Evolutionary conservation across 2,329 filamentous ascomycete species (phyloP), one percentile per base, ranked within the genome.

Genomic region (Aspergillus sp.): DNA sequence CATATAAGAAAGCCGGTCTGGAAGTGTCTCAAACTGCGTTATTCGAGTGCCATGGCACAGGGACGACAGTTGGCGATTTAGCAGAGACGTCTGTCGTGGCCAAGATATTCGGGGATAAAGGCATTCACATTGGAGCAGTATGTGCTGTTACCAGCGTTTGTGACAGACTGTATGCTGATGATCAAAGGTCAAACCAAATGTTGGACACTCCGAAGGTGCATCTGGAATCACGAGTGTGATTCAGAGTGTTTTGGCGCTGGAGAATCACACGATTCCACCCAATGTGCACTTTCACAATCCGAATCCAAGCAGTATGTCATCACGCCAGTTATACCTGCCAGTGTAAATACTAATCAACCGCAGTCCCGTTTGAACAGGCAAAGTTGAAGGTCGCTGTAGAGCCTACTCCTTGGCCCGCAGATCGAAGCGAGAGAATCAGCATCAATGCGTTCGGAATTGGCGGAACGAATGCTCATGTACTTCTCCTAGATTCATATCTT

Each of bases 381-480:
- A 30, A 33, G 7, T 13, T 52, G 3, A 33, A 51, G 2, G 55
- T 58, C 1, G 52, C 56, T 6, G 6, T 46, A 7, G 41, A 49
- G 7, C 44, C 48, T 1, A 52, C 40, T 11, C 49, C 49, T 6
- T 66, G 63, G 61, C 61, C 62, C 4, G 37, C 36, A 27, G 34
- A 43, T 30, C 47, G 52, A 31, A 40, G 39, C 3, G 49, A 58
- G 28, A 49, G 62, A 34, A 51, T 59, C 7, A 63, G 59, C 32
- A 49, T 68, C 13, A 68, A 64, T 41, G 57, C 48, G 1, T 66
- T 66, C 40, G 64, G 65, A 2, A 61, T 63, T 49, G 45, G 55
- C 4, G 57, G 57, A 6, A 47, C 54, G 1, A 59, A 33, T 12
- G 32, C 32, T 5, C 6, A n/a, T 12, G 19, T 12, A n/a, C n/a